A percentile compares a stretch with the other conserved stretches of the same genome.
These are phyloP conservation scores for Guillardia theta DNA, from an alignment of 78 protist genomes.

Conservation along the genomic window DNA sequence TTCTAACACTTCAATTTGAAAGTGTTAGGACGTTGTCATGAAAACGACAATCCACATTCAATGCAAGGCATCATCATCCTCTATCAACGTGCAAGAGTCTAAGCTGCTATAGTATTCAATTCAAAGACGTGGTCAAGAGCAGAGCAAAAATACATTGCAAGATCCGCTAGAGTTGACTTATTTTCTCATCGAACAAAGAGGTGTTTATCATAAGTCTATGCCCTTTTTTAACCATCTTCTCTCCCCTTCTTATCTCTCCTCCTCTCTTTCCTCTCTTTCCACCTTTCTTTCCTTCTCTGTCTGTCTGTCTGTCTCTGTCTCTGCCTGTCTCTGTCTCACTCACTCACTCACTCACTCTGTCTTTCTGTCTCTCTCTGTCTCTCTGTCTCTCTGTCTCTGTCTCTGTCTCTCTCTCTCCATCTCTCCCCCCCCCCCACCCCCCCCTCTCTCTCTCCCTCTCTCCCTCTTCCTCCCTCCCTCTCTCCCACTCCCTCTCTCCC, in stretches of 20 bases:
- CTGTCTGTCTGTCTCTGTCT: not conserved
- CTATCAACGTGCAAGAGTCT: too few species aligned
- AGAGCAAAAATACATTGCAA: not conserved
- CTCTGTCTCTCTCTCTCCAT: not conserved
- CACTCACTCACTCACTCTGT: not conserved
- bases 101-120: not conserved
- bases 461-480: not conserved
- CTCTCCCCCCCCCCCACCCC: not conserved
- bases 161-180: not conserved
- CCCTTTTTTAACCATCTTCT: not conserved
- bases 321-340: not conserved
- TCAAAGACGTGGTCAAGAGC: not conserved
- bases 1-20: too few species aligned
- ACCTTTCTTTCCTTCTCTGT: not conserved
- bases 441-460: not conserved
- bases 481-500: not conserved
- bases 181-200: not conserved
- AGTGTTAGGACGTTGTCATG: too few species aligned
- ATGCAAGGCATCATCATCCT: too few species aligned
- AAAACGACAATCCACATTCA: too few species aligned
- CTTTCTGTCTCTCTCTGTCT: not conserved
- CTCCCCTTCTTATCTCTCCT: not conserved
- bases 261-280: not conserved
- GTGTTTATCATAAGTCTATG: not conserved
- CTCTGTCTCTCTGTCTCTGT: not conserved